These are phyloP conservation scores for Teunomyces lycoperdinae DNA, from an alignment of 805 yeast genomes.

Conservation along the genomic window DNA sequence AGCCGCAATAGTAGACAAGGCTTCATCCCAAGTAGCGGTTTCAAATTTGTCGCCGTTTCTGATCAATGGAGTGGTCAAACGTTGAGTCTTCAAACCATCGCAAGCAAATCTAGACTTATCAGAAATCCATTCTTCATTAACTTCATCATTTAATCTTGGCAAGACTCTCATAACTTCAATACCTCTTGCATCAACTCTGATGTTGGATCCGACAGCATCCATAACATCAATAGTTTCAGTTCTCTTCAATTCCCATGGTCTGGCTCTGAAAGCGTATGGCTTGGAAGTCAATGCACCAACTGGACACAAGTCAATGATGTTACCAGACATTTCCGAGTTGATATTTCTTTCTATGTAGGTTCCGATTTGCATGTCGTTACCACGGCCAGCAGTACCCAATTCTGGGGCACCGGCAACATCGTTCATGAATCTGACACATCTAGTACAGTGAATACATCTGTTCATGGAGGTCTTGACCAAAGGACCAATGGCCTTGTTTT, in stretches of 20 bases:
- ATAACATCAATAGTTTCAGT: conserved; percentile 82
- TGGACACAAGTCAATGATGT: conserved; percentile 84
- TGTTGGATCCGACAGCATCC: conserved; percentile 80
- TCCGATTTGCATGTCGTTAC: conserved; percentile 90
- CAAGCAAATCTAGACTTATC: conserved; percentile 84
- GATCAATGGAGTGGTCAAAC: conserved; percentile 77
- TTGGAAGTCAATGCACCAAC: conserved; percentile 89
- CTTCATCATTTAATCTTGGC: conserved; percentile 81
- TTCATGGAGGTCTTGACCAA: conserved; percentile 87
- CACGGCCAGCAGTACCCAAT: conserved; percentile 85
- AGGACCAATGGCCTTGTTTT: conserved; percentile 88
- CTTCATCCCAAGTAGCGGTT: conserved; percentile 85
- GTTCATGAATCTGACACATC: conserved; percentile 86
- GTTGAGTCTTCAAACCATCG: conserved; percentile 83
- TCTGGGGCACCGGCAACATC: conserved; percentile 93
- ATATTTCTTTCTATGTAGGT: conserved; percentile 83
- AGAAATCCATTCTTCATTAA: conserved; percentile 89
- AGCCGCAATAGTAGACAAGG: conserved; percentile 63
- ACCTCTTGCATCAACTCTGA: conserved; percentile 85
- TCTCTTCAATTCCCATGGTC: conserved; percentile 91
- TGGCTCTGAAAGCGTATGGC: conserved; percentile 88
- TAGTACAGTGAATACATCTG: conserved; percentile 88
- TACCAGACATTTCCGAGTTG: conserved; percentile 82
- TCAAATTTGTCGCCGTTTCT: conserved; percentile 67
- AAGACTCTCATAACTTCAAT: conserved; percentile 82